Evolutionary conservation across 179 eudicot genomes (phyloP), one percentile per base, ranked within the genome.

Genomic region (Silene noctiflora): DNA sequence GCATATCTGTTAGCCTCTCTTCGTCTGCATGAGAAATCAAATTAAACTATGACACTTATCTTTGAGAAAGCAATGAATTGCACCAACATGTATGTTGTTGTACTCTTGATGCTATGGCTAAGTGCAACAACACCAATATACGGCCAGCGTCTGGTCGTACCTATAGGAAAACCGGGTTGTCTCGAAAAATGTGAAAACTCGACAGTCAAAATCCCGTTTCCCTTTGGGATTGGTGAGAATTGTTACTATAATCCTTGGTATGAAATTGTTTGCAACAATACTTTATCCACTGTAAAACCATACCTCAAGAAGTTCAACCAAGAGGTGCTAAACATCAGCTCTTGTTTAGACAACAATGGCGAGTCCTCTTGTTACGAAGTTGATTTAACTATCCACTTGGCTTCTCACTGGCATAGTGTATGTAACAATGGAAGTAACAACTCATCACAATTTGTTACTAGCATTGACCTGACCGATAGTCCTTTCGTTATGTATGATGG

Each of bases 201-300:
- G 25, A 64, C 25, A 10, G 67, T 78, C 44, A 22, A 10, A 22
- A 66, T 78, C 31, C 76, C 81, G 53, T 72, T 51, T 53, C 81
- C 76, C 13, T 78, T 78, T 24, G 81, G 81, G 17, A 72, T 78
- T 35, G 81, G 81, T 25, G 35, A 39, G 4, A 17, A 72, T 44
- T 72, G 76, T 35, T 78, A 64, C 76, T 19, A 33, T 62, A 39
- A 55, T 21, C 21, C 76, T n/a, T 72, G 72, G 58, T 78, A 78
- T 10, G 76, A 78, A 62, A 55, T 78, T 24, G n/a, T 39, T 5
- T 78, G 81, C 66, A 73, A 71, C 55, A 25, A 21, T 2, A 69
- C 79, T 31, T 55, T 25, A 1, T 14, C 22, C 13, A 29, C 74
- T 21, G 70, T 56, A 29, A 51, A 42, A 20, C 73, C 74, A 19